Evolutionary conservation across 352 stramenopile genomes (phyloP), one percentile per base, ranked within the genome.

Genomic region (Phytophthora colocasiae): DNA sequence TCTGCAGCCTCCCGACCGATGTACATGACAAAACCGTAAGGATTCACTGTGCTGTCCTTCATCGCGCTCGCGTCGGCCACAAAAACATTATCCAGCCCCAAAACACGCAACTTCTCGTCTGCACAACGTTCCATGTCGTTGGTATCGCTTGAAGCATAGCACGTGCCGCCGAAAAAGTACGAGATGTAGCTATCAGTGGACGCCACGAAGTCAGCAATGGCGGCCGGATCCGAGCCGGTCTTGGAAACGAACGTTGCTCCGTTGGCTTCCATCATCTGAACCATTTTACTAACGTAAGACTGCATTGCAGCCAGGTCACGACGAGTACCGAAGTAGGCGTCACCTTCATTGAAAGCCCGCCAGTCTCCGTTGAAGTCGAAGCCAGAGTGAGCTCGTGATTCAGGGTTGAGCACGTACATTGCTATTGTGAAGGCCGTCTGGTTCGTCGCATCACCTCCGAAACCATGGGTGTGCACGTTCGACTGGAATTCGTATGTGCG

Each of bases 11-110:
- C 75, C 3, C 69, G 70, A 14, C 85, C 81, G n/a, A 87, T 66
- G 69, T 93, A 90, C 78, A 89, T 91, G n/a, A 92, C 71, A 53
- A 90, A 89, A 3, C 73, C 83, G 61, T 90, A 91, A 29, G 80
- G 83, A 46, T 84, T 89, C 32, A 81, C 71, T 0, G 85, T 91
- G 10, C 81, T 85, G 4, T 89, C 80, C 11, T 64, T 62, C 81
- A 90, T 89, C 14, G 77, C 66, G 41, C 68, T 85, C 1, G 72
- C 79, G 34, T 93, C 85, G 1, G 66, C 73, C 9, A 93, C 65
- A 29, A 85, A 93, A 4, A 90, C 68, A 54, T 93, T 93, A 43
- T 59, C 50, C 1, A 85, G 83, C 14, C 80, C 84, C 0, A 89
- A 26, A 1, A 92, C 75, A 7, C 69, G 66, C 22, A 91, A 51